Evolutionary conservation across 495 filamentous ascomycete genomes (phyloP).

Genomic region (Podospora pseudopauciseta): DNA sequence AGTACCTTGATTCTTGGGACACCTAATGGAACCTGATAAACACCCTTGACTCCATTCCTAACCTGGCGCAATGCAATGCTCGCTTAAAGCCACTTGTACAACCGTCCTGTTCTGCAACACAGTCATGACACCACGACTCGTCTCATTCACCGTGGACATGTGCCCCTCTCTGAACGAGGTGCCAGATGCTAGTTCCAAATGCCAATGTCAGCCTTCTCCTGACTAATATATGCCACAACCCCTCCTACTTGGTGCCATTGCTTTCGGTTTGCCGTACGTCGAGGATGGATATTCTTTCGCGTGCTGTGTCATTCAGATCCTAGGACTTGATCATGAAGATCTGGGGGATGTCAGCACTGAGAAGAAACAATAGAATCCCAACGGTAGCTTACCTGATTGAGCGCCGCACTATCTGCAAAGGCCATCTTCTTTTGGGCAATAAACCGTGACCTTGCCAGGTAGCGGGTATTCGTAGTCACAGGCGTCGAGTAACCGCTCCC

Average conservation of each 20-base stretch:
- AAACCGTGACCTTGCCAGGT: conserved; percentile 63
- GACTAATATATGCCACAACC: not conserved
- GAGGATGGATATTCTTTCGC: not conserved
- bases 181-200: too few species aligned
- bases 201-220: too few species aligned
- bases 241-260: not conserved
- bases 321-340: conserved; percentile 70
- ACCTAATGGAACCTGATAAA: not conserved
- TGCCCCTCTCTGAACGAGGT: too few species aligned
- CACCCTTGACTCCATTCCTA: not conserved
- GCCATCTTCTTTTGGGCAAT: conserved; percentile 78
- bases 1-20: not conserved
- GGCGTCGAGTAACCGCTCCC: conserved; percentile 37
- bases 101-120: not conserved
- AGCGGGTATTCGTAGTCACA: conserved; percentile 49
- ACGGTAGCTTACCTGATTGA: conserved; percentile 63
- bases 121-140: too few species aligned
- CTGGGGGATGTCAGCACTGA: conserved; percentile 46
- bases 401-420: conserved; percentile 62
- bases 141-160: too few species aligned
- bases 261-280: too few species aligned
- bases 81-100: not conserved
- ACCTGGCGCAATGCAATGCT: not conserved
- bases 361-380: not conserved
- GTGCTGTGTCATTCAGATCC: not conserved